Base-by-base conservation (phyloP, 257 asterid species). In the Solanum clarkiae region DNA sequence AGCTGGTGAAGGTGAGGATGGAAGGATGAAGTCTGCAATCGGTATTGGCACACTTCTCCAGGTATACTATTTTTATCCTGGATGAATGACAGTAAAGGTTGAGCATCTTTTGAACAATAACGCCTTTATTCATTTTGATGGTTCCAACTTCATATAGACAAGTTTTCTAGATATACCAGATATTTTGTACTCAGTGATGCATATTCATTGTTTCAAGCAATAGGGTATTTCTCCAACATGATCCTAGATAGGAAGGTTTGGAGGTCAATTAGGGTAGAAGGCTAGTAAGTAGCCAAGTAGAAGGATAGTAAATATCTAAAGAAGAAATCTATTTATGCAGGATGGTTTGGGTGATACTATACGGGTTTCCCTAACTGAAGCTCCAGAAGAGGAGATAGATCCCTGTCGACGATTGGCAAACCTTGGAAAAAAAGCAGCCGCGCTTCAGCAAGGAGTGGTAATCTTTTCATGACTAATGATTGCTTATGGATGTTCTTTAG, bases 1-100 rank as follows among this genome's bases (percentile, higher is more conserved):
- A 92, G 99, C 99, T 82, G 98, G 99, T 87, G 99, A 95, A 90
- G 98, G 99, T 84, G 99, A 97, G 90, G 99, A 97, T 89, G 99
- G 99, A 75, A 91, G 98, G 84, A 97, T 97, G 99, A 97, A 97
- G 93, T 95, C 98, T 86, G 99, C 99, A 11, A 97, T 95, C 63
- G 99, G 99, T 62, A 97, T 97, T 32, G 99, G 99, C 84, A 97
- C 99, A 82, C 98, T 97, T 88, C 98, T 97, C 70, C 96, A 89
- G 96, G 99, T 95, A 92, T 75, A 44, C 51, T 77, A 13, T 22
- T 24, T 24, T 29, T 22, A 16, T 15, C 60, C 10, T 8, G 47
- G 22, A 77, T 74, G 60, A 47, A 14, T 26, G 15, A 77, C 82
- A 77, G 82, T 49, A 51, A 51, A 75, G 4, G 17, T 6, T 6